Percentiles rank a stretch among this genome's conserved stretches.
Conservation (phyloP, 331 rosid species). For the Malus hybrid region DNA sequence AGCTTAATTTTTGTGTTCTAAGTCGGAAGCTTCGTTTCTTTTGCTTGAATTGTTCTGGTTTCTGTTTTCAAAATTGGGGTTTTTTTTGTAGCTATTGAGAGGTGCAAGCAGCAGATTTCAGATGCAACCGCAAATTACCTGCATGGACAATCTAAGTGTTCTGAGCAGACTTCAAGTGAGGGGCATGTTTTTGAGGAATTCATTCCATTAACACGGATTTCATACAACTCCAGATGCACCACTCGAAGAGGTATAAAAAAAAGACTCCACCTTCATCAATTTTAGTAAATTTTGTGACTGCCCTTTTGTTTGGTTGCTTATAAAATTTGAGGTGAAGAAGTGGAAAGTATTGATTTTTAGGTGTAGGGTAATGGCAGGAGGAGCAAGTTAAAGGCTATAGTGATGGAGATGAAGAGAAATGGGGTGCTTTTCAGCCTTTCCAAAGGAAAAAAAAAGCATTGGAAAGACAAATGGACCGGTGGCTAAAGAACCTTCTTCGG, state of each 20-base stretch:
- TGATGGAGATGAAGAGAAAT: constrained; percentile 65
- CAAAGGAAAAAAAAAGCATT: no score
- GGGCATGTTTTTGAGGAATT: constrained; percentile 70
- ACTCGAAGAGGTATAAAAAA: constrained; percentile 37
- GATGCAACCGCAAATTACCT: constrained; percentile 44
- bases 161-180: constrained; percentile 60
- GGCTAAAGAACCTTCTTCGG: no score
- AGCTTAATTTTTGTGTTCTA: not conserved
- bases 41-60: not conserved
- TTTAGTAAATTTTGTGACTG: not conserved
- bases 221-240: constrained; percentile 41
- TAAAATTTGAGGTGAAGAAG: not conserved
- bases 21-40: not conserved
- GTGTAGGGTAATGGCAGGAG: constrained; percentile 25
- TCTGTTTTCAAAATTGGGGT: no score
- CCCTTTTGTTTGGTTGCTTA: not conserved
- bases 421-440: not conserved
- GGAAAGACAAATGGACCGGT: no score
- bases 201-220: constrained; percentile 56
- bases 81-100: constrained; percentile 53
- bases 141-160: constrained; percentile 70
- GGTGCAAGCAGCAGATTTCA: constrained; percentile 45
- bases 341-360: constrained; percentile 1
- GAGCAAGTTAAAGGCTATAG: not conserved
- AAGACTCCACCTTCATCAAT: not conserved